Percentiles rank a stretch among this genome's conserved stretches.
Conservation (phyloP, 179 eudicot species). For the Actinidia arguta region DNA sequence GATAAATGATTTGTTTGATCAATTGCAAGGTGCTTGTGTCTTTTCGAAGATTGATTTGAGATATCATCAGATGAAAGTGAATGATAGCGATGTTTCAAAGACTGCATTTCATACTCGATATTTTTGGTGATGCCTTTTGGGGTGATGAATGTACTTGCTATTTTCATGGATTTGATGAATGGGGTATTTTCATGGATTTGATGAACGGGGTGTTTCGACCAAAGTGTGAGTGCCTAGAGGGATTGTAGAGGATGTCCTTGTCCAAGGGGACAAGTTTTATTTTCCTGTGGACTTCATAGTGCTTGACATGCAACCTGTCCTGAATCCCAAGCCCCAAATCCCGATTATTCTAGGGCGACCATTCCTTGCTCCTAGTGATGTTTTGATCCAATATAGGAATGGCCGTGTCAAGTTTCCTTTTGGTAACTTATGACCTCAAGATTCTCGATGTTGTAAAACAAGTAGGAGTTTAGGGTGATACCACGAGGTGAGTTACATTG, state of each 20-base stretch:
- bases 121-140: too few species aligned
- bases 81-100: too few species aligned
- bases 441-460: neutral
- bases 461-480: neutral
- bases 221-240: neutral
- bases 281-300: slow-evolving; percentile 2
- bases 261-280: neutral
- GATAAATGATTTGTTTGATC: too few species aligned
- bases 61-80: too few species aligned
- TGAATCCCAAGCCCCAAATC: neutral
- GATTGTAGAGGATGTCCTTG: neutral
- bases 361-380: neutral
- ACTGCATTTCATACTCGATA: too few species aligned
- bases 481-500: neutral
- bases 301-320: neutral
- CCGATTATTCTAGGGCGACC: slow-evolving; percentile 3
- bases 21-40: too few species aligned
- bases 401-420: neutral
- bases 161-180: too few species aligned
- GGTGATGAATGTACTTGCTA: too few species aligned
- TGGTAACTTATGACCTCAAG: neutral
- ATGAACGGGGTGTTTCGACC: too few species aligned
- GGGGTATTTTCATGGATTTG: too few species aligned
- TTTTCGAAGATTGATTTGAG: too few species aligned
- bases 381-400: neutral